phyloP scores from a whole-genome alignment of 306 rosid genomes.

The Aeschynomene evenia region DNA sequence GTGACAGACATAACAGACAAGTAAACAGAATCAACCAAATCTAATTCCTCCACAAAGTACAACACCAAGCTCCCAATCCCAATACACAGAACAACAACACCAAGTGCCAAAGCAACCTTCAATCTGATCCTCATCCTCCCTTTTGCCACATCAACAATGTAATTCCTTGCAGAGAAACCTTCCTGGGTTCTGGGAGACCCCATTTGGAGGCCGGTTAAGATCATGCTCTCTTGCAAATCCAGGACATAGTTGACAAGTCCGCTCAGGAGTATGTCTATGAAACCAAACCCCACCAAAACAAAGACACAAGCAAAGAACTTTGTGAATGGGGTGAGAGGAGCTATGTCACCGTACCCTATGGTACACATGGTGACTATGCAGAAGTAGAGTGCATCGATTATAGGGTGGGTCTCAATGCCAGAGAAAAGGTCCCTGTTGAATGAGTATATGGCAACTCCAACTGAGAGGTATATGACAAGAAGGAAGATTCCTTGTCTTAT shows the following conservation, averaged over 20 bases:
- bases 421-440: constrained; percentile 60
- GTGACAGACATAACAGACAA: constrained; percentile 83
- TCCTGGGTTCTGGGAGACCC: constrained; percentile 14
- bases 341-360: constrained; percentile 80
- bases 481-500: constrained; percentile 59
- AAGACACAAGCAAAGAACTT: constrained; percentile 70
- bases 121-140: constrained; percentile 86
- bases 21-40: constrained; percentile 68
- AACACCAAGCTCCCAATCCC: constrained; percentile 64
- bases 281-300: constrained; percentile 83
- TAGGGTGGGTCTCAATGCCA: constrained; percentile 65
- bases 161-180: constrained; percentile 58
- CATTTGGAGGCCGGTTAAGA: constrained; percentile 52
- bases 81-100: constrained; percentile 72
- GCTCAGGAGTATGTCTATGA: constrained; percentile 63
- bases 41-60: constrained; percentile 60
- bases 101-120: constrained; percentile 84
- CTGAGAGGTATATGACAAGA: constrained; percentile 51
- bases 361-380: constrained; percentile 88
- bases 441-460: constrained; percentile 69
- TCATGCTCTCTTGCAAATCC: constrained; percentile 67
- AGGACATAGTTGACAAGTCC: constrained; percentile 75
- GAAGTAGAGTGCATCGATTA: constrained; percentile 79
- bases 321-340: constrained; percentile 54
- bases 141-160: constrained; percentile 73